Conservation (phyloP, 495 filamentous ascomycete species). For the Aspergillus baeticus region DNA sequence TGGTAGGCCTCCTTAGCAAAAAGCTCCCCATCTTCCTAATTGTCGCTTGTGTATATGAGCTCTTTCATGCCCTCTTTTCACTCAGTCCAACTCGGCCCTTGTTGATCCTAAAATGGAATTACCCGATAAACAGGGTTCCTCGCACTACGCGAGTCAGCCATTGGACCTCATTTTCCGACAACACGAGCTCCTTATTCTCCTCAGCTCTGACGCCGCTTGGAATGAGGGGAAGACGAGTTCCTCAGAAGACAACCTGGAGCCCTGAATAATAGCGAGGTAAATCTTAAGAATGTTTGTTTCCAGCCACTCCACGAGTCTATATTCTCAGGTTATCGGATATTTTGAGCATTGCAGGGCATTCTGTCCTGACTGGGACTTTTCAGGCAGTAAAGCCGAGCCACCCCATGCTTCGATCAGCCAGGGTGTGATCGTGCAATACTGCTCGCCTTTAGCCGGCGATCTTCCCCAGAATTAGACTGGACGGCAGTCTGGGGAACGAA, state of each 20-base stretch:
- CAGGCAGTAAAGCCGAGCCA: background rate
- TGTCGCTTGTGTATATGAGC: no score
- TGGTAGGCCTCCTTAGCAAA: no score
- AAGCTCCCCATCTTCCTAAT: no score
- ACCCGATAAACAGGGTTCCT: background rate
- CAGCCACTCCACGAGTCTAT: background rate
- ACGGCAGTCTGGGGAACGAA: conserved; percentile 6
- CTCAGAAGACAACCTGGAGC: background rate
- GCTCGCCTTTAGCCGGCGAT: conserved; percentile 14
- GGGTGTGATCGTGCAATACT: conserved; percentile 7
- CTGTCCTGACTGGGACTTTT: background rate
- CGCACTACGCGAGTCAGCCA: background rate
- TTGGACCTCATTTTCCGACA: background rate
- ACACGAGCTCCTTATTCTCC: background rate
- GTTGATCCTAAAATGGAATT: background rate
- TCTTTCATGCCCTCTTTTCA: no score
- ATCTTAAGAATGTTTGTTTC: background rate
- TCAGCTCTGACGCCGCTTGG: no score
- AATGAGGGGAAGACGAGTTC: no score
- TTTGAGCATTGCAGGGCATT: background rate
- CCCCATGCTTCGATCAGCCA: background rate
- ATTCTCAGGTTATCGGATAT: background rate
- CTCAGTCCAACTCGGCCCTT: no score
- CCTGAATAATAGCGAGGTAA: background rate
- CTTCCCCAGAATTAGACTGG: conserved; percentile 6